Percentiles rank a stretch among this genome's conserved stretches.
These are phyloP conservation scores for Aurantiochytrium sp. DNA, from an alignment of 108 stramenopile genomes.

Conservation along the genomic window DNA sequence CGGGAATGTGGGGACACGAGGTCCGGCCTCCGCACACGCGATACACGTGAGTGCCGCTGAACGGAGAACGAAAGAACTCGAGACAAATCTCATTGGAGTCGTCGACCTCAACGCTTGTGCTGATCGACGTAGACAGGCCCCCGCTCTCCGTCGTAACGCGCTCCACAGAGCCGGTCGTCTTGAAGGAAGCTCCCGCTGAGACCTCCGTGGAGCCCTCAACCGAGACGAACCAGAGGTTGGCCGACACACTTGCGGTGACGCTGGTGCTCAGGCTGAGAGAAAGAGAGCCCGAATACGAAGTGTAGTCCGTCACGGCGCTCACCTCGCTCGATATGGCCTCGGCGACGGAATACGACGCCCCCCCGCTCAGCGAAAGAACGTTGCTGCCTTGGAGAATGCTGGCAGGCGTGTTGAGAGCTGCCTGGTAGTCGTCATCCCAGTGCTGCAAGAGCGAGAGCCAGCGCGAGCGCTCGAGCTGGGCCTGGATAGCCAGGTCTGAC, in stretches of 20 bases:
- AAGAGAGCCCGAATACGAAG: not conserved
- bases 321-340: not conserved
- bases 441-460: not conserved
- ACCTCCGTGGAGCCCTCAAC: not conserved
- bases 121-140: not conserved
- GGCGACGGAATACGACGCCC: not conserved
- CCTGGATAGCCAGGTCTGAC: not conserved
- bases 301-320: not conserved
- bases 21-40: not conserved
- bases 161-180: not conserved
- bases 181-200: not conserved
- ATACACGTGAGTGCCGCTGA: not conserved
- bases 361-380: too few relatives aligned
- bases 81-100: not conserved
- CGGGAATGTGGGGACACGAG: not conserved
- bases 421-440: not conserved
- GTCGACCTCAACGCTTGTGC: not conserved
- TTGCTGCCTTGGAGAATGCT: too few relatives aligned
- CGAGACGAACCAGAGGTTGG: not conserved
- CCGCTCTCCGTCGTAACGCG: not conserved
- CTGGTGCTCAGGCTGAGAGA: not conserved
- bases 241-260: not conserved
- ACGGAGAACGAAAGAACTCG: not conserved
- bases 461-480: not conserved
- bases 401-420: not conserved